Percentiles rank a stretch among this genome's conserved stretches.
Conservation (phyloP, 2,329 filamentous ascomycete species). For the Colletotrichum eremochloae region DNA sequence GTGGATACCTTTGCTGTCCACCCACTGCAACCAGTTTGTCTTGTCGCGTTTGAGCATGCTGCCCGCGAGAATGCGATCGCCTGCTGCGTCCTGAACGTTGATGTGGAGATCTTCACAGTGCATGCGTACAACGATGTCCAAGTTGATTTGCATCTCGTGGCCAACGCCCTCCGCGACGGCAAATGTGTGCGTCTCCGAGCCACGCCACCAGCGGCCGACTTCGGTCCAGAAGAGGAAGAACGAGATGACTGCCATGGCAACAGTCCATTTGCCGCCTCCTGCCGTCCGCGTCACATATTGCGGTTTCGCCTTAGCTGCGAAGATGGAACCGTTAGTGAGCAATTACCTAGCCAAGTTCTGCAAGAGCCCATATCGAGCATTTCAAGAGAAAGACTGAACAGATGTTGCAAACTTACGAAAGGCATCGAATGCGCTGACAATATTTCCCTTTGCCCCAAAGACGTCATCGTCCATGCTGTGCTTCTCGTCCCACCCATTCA, state of each 20-base stretch:
- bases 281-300: constrained; percentile 89
- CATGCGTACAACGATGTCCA: constrained; percentile 95
- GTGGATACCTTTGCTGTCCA: constrained; percentile 76
- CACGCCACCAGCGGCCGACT: constrained; percentile 84
- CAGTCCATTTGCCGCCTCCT: constrained; percentile 93
- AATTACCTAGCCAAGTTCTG: too few relatives aligned
- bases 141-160: constrained; percentile 91
- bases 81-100: constrained; percentile 96
- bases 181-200: constrained; percentile 89
- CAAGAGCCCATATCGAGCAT: background rate
- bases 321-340: constrained; percentile 43
- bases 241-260: constrained; percentile 82
- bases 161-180: constrained; percentile 92
- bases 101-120: constrained; percentile 88
- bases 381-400: background rate
- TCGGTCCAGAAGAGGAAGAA: constrained; percentile 83
- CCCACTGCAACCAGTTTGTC: constrained; percentile 88
- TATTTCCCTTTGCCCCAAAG: constrained; percentile 80
- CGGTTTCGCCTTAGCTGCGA: constrained; percentile 90
- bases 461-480: constrained; percentile 78
- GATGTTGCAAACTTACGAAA: constrained; percentile 78
- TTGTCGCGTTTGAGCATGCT: constrained; percentile 79
- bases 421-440: constrained; percentile 92
- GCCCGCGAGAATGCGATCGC: constrained; percentile 90
- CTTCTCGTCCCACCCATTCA: constrained; percentile 84